phyloP scores from a whole-genome alignment of 495 filamentous ascomycete genomes.

The Annulohypoxylon stygium region DNA sequence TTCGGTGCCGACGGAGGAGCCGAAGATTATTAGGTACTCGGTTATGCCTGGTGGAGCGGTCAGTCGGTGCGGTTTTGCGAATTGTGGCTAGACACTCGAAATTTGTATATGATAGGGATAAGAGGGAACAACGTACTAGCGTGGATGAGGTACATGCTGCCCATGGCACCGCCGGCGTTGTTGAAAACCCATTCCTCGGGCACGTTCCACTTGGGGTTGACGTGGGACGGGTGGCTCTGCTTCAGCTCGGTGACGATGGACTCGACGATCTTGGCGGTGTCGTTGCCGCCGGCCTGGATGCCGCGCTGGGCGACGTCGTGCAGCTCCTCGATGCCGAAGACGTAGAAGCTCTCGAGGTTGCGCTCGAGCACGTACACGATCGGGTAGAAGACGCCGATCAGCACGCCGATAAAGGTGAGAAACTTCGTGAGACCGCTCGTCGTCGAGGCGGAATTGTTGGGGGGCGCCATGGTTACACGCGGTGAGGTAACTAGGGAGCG shows the following conservation, averaged over 20 bases:
- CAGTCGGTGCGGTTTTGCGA: not conserved
- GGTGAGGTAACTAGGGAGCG: not conserved
- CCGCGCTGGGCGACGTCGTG: constrained; percentile 74
- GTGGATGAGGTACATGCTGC: constrained; percentile 89
- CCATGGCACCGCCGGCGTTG: constrained; percentile 89
- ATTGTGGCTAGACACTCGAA: no score
- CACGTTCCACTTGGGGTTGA: constrained; percentile 63
- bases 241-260: constrained; percentile 72
- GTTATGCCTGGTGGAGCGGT: constrained; percentile 64
- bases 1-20: constrained; percentile 88
- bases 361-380: constrained; percentile 74
- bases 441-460: constrained; percentile 17
- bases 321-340: constrained; percentile 77
- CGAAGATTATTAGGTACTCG: constrained; percentile 86
- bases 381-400: constrained; percentile 70
- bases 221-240: constrained; percentile 59
- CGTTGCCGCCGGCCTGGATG: constrained; percentile 76
- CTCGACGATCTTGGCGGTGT: constrained; percentile 75
- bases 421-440: constrained; percentile 51
- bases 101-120: no score
- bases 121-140: constrained; percentile 67
- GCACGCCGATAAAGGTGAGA: constrained; percentile 70
- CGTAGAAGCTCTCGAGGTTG: constrained; percentile 79
- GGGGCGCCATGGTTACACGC: constrained; percentile 30
- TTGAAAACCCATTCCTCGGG: constrained; percentile 77